These are phyloP conservation scores for Lolium rigidum DNA, from an alignment of 176 grass and related monocot species.

Conservation along the genomic window DNA sequence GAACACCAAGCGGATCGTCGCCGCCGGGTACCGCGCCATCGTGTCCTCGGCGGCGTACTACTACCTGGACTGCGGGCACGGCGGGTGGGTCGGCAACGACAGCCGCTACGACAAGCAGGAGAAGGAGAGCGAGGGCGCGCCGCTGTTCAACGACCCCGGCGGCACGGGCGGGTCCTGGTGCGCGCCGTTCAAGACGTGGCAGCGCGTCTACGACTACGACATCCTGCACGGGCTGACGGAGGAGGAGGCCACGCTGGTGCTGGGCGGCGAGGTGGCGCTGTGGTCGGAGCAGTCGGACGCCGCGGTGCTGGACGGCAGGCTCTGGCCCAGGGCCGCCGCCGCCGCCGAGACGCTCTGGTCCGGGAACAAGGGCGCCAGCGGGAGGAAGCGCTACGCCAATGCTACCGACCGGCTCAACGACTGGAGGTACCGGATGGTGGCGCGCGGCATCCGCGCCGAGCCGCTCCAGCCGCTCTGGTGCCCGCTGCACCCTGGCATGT, in stretches of 20 bases:
- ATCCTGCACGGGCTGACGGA: slow-evolving; percentile 84
- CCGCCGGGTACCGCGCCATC: slow-evolving; percentile 80
- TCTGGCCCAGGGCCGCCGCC: slow-evolving; percentile 85
- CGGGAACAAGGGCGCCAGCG: slow-evolving; percentile 71
- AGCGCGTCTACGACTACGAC: slow-evolving; percentile 97
- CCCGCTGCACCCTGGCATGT: slow-evolving; percentile 73
- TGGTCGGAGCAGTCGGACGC: slow-evolving; percentile 94
- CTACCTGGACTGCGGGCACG: slow-evolving; percentile 97
- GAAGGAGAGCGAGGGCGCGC: slow-evolving; percentile 56
- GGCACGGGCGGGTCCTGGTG: slow-evolving; percentile 93
- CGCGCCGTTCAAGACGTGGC: slow-evolving; percentile 94
- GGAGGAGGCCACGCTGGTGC: slow-evolving; percentile 64
- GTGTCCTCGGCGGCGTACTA: slow-evolving; percentile 90
- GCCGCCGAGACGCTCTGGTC: slow-evolving; percentile 86
- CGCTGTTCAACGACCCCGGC: slow-evolving; percentile 86
- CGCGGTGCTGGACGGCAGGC: slow-evolving; percentile 66
- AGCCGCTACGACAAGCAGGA: slow-evolving; percentile 92
- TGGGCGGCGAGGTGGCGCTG: slow-evolving; percentile 90
- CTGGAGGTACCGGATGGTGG: slow-evolving; percentile 82
- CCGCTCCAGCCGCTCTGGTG: slow-evolving; percentile 92
- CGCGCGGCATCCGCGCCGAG: slow-evolving; percentile 83
- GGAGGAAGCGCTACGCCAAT: slow-evolving; percentile 77
- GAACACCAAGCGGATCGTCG: slow-evolving; percentile 88
- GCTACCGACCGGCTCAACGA: slow-evolving; percentile 76
- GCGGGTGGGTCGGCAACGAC: slow-evolving; percentile 93